Evolutionary conservation across 768 basidiomycete species (phyloP).

Genomic region (Pleurotus sapidus): DNA sequence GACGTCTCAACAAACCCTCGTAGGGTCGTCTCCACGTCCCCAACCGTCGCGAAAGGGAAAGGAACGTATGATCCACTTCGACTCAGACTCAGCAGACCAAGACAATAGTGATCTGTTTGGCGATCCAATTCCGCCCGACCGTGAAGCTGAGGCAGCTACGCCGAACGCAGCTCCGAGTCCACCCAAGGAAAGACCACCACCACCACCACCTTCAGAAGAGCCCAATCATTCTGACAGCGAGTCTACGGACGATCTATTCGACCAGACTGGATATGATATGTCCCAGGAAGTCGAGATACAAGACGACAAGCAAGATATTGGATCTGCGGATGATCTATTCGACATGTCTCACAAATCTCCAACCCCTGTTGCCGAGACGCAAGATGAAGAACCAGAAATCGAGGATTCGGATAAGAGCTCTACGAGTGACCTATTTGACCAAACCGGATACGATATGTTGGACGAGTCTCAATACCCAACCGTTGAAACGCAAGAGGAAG

Average conservation of each 20-base stretch:
- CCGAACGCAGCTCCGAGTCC: background rate
- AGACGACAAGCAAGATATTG: no score
- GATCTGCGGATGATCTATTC: no score
- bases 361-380: no score
- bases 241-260: no score
- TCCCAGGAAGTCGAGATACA: no score
- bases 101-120: background rate
- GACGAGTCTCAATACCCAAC: no score
- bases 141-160: background rate
- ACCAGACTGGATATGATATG: no score
- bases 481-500: background rate
- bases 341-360: no score
- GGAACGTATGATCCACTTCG: background rate
- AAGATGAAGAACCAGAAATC: no score
- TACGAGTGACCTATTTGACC: no score
- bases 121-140: background rate
- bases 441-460: no score
- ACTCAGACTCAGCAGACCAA: background rate
- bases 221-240: background rate
- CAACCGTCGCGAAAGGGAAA: background rate
- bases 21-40: background rate
- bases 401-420: no score
- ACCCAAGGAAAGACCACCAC: background rate
- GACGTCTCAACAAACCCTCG: background rate
- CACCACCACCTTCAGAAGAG: background rate